Evolutionary conservation across 495 filamentous ascomycete species (phyloP), one percentile per base, ranked within the genome.

Genomic region (Penicillium antarcticum): DNA sequence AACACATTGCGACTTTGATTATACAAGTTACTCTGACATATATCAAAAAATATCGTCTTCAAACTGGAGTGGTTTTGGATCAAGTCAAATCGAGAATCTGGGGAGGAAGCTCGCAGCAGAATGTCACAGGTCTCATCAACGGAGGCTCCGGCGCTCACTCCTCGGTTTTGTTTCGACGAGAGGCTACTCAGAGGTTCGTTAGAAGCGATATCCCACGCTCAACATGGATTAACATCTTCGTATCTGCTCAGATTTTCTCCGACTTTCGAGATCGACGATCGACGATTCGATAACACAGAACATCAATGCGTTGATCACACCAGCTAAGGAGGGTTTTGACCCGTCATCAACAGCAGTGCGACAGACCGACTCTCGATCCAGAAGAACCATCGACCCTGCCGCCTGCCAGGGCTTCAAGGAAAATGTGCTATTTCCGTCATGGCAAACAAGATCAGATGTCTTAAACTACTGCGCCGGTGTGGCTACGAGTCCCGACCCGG

Each of bases 231-330:
- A 16, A 57, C 29, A 39, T n/a, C 55, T 56, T 35, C 21, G 16
- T 35, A 13, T 57, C 29, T 53, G 4, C 11, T 23, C 59, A 98
- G 94, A 96, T 63, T 98, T 98, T 70, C 82, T 98, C n/a, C 87
- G 88, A 17, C 55, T 95, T 51, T 97, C 94, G 5, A 82, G 94
- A 48, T 78, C 81, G 48, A 81, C 88, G 19, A 88, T 96, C 56
- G 94, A 98, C 65, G 94, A 98, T 64, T 88, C 87, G 13, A 96
- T 98, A 57, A 84, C 83, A 1, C 92, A 96, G 64, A 91, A 96
- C 56, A 79, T 98, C 36, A 98, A 98, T 72, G 89, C 91, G 2
- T 78, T 98, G 19, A 69, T 90, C 31, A 92, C 87, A 2, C 94
- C 94, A 0, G 74, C 88, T 13, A 74, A 61, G 21, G 65, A 71